A percentile compares a stretch with the other conserved stretches of the same genome.
Conservation (phyloP, 2,329 filamentous ascomycete genomes). For the Paracoccidioides lutzii region DNA sequence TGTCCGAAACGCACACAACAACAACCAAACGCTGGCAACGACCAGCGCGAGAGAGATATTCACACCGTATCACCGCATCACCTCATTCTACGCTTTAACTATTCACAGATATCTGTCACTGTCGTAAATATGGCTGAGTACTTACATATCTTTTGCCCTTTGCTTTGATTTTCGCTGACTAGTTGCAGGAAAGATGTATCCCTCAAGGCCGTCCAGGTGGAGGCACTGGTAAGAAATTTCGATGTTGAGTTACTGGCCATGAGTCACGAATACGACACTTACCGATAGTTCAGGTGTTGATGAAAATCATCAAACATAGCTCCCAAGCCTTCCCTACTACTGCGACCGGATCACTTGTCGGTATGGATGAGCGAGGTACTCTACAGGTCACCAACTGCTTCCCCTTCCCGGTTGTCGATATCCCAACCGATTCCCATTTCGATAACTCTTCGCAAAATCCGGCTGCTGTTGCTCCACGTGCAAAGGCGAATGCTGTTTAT, state of each 20-base stretch:
- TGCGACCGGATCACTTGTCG: conserved; percentile 80
- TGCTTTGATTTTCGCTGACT: conserved; percentile 8
- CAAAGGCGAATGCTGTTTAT: conserved; percentile 79
- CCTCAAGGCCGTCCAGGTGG: conserved; percentile 81
- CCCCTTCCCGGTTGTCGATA: conserved; percentile 75
- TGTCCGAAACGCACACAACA: conserved; percentile 4
- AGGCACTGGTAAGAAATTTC: conserved; percentile 61
- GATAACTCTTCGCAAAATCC: conserved; percentile 54
- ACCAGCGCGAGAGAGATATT: not conserved
- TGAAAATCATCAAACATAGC: conserved; percentile 97
- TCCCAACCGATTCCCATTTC: conserved; percentile 58
- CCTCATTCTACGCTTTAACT: not conserved
- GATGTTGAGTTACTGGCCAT: conserved; percentile 11
- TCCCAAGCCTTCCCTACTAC: conserved; percentile 75
- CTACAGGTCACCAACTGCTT: conserved; percentile 93
- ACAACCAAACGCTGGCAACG: not conserved
- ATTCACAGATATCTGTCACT: not conserved
- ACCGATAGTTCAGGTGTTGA: conserved; percentile 55
- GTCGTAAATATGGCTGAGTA: conserved; percentile 12
- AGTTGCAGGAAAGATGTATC: conserved; percentile 49
- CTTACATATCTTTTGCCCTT: not conserved
- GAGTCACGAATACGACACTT: conserved; percentile 9
- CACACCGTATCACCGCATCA: not conserved
- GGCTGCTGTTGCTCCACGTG: conserved; percentile 77
- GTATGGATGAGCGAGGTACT: conserved; percentile 71